These are phyloP conservation scores for Cubamyces lactineus DNA, from an alignment of 768 basidiomycete genomes.

Conservation along the genomic window DNA sequence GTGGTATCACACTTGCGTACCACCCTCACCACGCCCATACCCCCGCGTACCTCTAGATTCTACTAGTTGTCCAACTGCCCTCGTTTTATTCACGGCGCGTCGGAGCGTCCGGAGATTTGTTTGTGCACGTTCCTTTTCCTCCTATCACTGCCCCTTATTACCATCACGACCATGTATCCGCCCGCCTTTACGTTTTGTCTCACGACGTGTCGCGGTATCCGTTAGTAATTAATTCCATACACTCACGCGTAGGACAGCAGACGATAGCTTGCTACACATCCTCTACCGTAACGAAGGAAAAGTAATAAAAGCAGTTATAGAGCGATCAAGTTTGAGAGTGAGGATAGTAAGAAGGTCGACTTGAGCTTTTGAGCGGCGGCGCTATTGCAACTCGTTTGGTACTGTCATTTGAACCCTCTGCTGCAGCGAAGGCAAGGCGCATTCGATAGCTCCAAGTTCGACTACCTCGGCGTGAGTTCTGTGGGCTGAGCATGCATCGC, in stretches of 20 bases:
- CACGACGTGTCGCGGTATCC: constrained; percentile 20
- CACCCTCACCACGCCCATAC: constrained; percentile 19
- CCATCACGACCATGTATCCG: constrained; percentile 18
- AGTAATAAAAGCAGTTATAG: constrained; percentile 22
- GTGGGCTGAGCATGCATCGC: too few species aligned
- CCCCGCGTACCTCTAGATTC: constrained; percentile 18
- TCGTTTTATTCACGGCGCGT: constrained; percentile 22
- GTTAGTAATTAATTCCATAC: constrained; percentile 13
- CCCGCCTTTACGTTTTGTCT: constrained; percentile 8
- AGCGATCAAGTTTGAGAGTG: not conserved
- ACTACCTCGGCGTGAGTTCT: too few species aligned
- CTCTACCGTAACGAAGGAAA: constrained; percentile 24
- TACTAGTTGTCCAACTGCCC: constrained; percentile 18
- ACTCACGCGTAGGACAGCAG: constrained; percentile 21
- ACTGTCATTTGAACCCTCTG: too few species aligned
- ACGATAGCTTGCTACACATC: constrained; percentile 22
- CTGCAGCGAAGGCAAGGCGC: too few species aligned
- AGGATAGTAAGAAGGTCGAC: not conserved
- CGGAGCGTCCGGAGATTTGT: constrained; percentile 18
- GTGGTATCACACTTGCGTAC: constrained; percentile 24
- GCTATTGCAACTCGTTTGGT: too few species aligned
- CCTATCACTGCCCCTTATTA: not conserved
- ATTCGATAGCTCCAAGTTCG: too few species aligned
- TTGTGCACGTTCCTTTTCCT: constrained; percentile 20
- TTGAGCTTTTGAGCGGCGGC: too few species aligned